These are phyloP conservation scores for Protomyces pachydermus DNA, from an alignment of 1,139 yeast species.

Conservation along the genomic window DNA sequence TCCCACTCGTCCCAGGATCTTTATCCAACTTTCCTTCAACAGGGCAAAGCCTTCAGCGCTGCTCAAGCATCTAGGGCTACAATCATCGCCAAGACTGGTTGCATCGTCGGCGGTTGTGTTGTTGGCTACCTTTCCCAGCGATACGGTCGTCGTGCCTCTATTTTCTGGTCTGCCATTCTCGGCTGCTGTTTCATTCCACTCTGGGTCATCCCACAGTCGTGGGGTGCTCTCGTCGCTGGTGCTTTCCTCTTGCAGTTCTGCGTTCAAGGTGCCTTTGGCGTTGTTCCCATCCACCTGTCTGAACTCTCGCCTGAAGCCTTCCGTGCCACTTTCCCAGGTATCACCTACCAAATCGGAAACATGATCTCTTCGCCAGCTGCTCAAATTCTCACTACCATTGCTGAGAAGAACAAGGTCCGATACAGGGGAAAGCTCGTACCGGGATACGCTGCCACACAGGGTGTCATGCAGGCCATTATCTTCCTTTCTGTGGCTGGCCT, in stretches of 20 bases:
- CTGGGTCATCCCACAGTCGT: conserved; percentile 46
- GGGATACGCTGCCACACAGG: conserved; percentile 6
- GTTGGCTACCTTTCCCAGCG: conserved; percentile 59
- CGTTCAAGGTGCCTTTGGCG: conserved; percentile 89
- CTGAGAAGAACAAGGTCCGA: conserved; percentile 41
- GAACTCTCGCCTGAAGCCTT: conserved; percentile 77
- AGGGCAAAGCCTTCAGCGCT: conserved; percentile 49
- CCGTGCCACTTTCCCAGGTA: conserved; percentile 68
- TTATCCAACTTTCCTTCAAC: conserved; percentile 59
- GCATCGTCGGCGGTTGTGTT: conserved; percentile 57
- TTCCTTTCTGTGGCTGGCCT: not conserved
- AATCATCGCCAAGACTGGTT: conserved; percentile 66
- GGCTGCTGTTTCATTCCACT: conserved; percentile 69
- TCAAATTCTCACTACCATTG: conserved; percentile 72
- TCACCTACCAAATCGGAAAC: conserved; percentile 77
- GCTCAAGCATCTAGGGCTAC: conserved; percentile 62
- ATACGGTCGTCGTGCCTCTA: conserved; percentile 56
- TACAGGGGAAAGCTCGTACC: conserved; percentile 9
- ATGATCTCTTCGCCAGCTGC: conserved; percentile 76
- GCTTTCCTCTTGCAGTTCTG: conserved; percentile 66
- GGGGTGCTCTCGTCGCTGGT: conserved; percentile 49
- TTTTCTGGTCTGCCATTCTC: conserved; percentile 39
- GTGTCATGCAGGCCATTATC: conserved; percentile 8
- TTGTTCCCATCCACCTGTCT: conserved; percentile 68
- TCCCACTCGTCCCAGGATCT: conserved; percentile 50